phyloP scores from a whole-genome alignment of 805 yeast species.

The Novakomyces olei region DNA sequence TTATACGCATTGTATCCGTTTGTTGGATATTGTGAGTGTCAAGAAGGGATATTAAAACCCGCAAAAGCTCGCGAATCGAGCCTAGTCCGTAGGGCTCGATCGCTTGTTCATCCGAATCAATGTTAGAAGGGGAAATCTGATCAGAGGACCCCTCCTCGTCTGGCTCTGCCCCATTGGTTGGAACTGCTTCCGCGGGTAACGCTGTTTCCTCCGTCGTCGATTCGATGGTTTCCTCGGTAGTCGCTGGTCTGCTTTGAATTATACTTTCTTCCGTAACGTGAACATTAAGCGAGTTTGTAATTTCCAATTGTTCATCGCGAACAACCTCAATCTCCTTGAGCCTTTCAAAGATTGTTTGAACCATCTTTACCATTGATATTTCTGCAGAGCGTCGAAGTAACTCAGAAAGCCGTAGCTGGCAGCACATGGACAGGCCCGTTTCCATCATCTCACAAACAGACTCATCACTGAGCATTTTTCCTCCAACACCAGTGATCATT shows the following conservation, averaged over 20 bases:
- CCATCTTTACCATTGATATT: conserved; percentile 46
- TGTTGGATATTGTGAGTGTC: conserved; percentile 71
- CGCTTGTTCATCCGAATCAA: conserved; percentile 6
- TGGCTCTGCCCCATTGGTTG: conserved; percentile 3
- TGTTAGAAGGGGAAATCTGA: neutral
- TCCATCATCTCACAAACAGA: conserved; percentile 73
- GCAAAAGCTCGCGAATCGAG: conserved; percentile 55
- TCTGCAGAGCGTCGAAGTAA: conserved; percentile 78
- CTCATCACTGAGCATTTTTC: conserved; percentile 52
- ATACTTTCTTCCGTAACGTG: conserved; percentile 1
- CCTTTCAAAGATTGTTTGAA: conserved; percentile 43
- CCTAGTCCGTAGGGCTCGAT: conserved; percentile 38
- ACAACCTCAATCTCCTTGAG: conserved; percentile 33
- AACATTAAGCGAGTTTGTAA: neutral
- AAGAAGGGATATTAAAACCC: conserved; percentile 53
- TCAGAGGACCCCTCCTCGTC: conserved; percentile 1
- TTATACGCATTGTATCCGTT: conserved; percentile 65
- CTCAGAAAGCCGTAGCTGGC: conserved; percentile 79
- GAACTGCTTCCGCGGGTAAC: conserved; percentile 1
- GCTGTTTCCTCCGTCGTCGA: neutral
- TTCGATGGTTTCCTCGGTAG: neutral
- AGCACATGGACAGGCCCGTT: conserved; percentile 75
- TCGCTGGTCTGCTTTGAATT: neutral
- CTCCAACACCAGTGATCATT: conserved; percentile 41
- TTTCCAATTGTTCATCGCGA: conserved; percentile 13